Evolutionary conservation across 2,329 filamentous ascomycete genomes (phyloP), one percentile per base, ranked within the genome.

Genomic region (Ceratocystiopsis minuta): DNA sequence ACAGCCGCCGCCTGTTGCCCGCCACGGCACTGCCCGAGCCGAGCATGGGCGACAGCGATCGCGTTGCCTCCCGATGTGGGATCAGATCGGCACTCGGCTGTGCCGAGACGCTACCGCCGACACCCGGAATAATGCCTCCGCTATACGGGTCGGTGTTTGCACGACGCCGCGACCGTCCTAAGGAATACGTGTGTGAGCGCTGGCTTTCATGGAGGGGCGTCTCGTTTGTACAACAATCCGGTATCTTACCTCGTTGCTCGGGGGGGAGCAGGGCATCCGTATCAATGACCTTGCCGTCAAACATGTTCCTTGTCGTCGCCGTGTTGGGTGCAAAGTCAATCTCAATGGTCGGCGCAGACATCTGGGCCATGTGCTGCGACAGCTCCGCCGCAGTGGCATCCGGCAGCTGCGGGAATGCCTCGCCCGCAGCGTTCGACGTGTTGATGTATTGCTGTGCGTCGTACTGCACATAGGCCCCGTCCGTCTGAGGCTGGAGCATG

Each of bases 341-440:
- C 55, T 90, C 93, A 60, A 95, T 95, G 40, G 87, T 83, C 0
- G 87, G 87, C n/a, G 87, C 83, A 4, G 80, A 80, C 78, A 93
- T 90, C 50, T 81, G 71, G 39, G 78, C 73, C 37, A 53, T 54
- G 55, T 87, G 80, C 24, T 28, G 24, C 24, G 24, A 28, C 24
- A 28, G 9, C 24, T 28, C 24, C 11, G 24, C 24, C 28, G 60
- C 57, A 18, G 60, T 60, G n/a, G 58, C 57, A 18, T 65, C 61
- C 43, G 65, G 62, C 14, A 75, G 57, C 28, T 62, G 57, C 6
- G 71, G 67, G 50, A 75, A 77, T 9, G 68, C 61, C 50, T 75
- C 69, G 3, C 24, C 24, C 9, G 11, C 24, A 2, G 9, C 5
- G 5, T 2, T 10, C 11, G 24, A 10, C 24, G 24, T 28, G 24